Evolutionary conservation across 805 yeast genomes (phyloP).

Genomic region (Starmera dryadoides): DNA sequence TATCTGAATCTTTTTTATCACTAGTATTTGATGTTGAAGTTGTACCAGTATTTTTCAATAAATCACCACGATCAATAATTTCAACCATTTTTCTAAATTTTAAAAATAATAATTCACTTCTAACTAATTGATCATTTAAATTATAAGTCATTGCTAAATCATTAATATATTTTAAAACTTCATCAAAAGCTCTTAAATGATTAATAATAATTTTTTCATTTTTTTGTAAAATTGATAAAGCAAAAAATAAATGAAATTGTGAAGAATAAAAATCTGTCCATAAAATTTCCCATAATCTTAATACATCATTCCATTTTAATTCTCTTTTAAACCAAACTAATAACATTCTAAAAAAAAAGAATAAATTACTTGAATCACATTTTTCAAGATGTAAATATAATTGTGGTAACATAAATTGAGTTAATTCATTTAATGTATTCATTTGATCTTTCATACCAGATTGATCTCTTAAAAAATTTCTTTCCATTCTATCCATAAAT

Average conservation of each 20-base stretch:
- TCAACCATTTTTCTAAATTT: slow-evolving; percentile 76
- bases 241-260: slow-evolving; percentile 83
- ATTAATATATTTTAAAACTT: slow-evolving; percentile 86
- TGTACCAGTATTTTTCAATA: not conserved
- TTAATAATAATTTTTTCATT: slow-evolving; percentile 72
- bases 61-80: slow-evolving; percentile 44
- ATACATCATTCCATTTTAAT: slow-evolving; percentile 68
- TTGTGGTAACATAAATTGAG: slow-evolving; percentile 86
- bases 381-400: slow-evolving; percentile 75
- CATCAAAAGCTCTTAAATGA: slow-evolving; percentile 76
- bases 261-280: slow-evolving; percentile 85
- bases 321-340: slow-evolving; percentile 95
- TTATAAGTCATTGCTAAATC: slow-evolving; percentile 76
- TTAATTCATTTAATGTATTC: slow-evolving; percentile 72
- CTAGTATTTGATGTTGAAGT: not conserved
- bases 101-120: slow-evolving; percentile 78
- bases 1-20: slow-evolving; percentile 4
- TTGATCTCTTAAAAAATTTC: slow-evolving; percentile 87
- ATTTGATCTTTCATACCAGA: slow-evolving; percentile 90
- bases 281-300: slow-evolving; percentile 84
- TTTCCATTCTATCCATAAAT: slow-evolving; percentile 92
- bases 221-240: slow-evolving; percentile 83
- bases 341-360: slow-evolving; percentile 92
- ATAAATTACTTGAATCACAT: slow-evolving; percentile 84
- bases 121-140: slow-evolving; percentile 67